Evolutionary conservation across 2,329 filamentous ascomycete genomes (phyloP).

Genomic region (Colletotrichum higginsianum): DNA sequence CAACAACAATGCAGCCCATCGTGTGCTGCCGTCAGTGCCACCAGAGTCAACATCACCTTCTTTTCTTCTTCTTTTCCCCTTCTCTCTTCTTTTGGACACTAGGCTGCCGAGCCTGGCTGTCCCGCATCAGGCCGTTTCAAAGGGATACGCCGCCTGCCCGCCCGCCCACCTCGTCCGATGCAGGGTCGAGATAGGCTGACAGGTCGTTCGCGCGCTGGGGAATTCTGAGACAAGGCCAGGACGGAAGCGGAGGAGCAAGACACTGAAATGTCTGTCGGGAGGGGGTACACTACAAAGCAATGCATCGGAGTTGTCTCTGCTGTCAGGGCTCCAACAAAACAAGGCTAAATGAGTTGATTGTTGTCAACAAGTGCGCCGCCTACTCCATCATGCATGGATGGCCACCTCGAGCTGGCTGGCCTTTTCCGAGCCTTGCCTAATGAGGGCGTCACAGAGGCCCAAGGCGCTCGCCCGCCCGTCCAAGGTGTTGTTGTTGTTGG

Average conservation of each 20-base stretch:
- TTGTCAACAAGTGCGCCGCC: constrained; percentile 20
- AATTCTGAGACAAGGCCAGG: constrained; percentile 40
- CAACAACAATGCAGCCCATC: too few relatives aligned
- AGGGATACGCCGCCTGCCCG: not conserved
- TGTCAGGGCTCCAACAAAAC: too few relatives aligned
- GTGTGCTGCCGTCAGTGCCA: too few relatives aligned
- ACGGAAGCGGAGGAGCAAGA: constrained; percentile 34
- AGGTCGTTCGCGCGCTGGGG: constrained; percentile 25
- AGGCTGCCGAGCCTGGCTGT: constrained; percentile 25
- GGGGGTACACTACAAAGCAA: not conserved
- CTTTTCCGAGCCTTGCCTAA: constrained; percentile 12
- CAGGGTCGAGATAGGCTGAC: constrained; percentile 28
- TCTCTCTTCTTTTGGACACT: constrained; percentile 4
- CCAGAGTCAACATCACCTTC: constrained; percentile 10
- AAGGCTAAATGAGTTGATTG: too few relatives aligned
- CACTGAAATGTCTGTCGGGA: constrained; percentile 11
- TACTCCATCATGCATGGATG: not conserved
- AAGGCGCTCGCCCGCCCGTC: constrained; percentile 12
- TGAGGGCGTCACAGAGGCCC: not conserved
- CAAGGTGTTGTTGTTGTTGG: too few relatives aligned
- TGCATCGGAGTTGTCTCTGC: too few relatives aligned
- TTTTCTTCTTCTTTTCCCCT: not conserved
- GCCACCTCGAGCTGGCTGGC: too few relatives aligned
- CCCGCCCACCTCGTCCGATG: constrained; percentile 33
- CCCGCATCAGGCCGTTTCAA: constrained; percentile 37